Percentiles rank a stretch among this genome's conserved stretches.
Conservation (phyloP, 2,329 filamentous ascomycete species). For the Coleophoma eucalyptorum region DNA sequence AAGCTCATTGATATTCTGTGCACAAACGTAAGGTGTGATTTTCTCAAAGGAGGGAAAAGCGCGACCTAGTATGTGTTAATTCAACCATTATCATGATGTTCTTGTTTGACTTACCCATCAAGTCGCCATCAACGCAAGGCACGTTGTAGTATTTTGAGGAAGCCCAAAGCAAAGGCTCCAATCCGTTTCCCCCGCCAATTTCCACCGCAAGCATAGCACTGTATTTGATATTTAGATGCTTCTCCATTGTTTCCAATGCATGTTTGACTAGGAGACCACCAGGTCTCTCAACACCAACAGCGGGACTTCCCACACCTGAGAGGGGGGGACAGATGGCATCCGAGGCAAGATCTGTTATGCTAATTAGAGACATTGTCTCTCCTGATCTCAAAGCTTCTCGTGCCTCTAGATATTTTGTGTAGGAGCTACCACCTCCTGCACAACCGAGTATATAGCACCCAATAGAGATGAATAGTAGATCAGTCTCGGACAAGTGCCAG, state of each 20-base stretch:
- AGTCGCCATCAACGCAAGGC: slow-evolving; percentile 36
- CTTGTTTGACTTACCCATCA: slow-evolving; percentile 27
- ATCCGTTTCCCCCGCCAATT: slow-evolving; percentile 36
- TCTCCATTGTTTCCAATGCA: neutral
- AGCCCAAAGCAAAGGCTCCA: slow-evolving; percentile 28
- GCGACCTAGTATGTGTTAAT: neutral
- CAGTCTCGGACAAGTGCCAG: slow-evolving; percentile 31
- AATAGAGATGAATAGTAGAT: slow-evolving; percentile 31
- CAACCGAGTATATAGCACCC: slow-evolving; percentile 32
- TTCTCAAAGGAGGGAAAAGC: neutral
- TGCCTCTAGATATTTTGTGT: slow-evolving; percentile 34
- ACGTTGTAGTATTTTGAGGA: slow-evolving; percentile 28
- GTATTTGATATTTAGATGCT: neutral
- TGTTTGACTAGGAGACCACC: neutral
- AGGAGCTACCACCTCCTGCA: slow-evolving; percentile 32
- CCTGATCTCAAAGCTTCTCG: neutral
- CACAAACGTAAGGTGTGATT: neutral
- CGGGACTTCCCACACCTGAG: neutral
- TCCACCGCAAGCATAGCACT: slow-evolving; percentile 31
- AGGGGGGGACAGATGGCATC: neutral
- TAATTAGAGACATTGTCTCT: neutral
- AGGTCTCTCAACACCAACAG: neutral
- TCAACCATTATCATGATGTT: slow-evolving; percentile 10
- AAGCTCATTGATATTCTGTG: neutral
- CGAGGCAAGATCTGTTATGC: neutral